Base-by-base conservation (phyloP, 116 monocot genomes). In the Iris pallida region DNA sequence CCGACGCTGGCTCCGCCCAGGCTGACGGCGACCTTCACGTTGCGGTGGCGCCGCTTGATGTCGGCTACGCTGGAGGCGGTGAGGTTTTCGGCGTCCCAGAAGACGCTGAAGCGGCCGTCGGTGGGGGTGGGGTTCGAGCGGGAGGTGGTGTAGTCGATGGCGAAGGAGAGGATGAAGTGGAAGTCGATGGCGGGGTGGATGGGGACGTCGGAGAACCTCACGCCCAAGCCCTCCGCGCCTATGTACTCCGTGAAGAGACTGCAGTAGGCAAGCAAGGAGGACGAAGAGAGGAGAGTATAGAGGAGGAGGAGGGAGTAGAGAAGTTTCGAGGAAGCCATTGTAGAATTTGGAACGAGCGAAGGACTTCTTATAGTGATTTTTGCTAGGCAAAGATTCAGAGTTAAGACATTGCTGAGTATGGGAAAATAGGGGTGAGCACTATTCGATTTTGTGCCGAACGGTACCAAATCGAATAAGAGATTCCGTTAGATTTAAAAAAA, bases 161-260 rank as follows among this genome's bases (percentile, higher is more conserved):
- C 79, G 52, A 79, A 83, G 68, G 86, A 61, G 64, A 83, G 82
- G 71, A 82, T 76, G 74, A 79, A 87, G 76, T 87, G 86, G 76
- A 83, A 76, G 8, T 73, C 59, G 8, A 80, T 68, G 48, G 30
- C 6, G 5, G 77, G 57, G 63, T 79, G 63, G 61, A 86, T 68
- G 41, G 86, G 76, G 8, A 82, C 76, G 40, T 76, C 77, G 51
- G 80, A 53, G 80, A 87, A 77, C 51, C 60, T 63, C 59, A 78
- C 81, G 53, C 70, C 69, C 0, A 20, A 68, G 62, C 46, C 69
- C 53, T 57, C 17, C 3, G 81, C 81, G 0, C 81, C 85, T 13
- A 85, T 85, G 78, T 81, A 85, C 45, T 70, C 80, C 2, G 67
- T 15, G 56, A 78, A 78, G 42, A 69, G 59, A 13, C 40, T 55